Evolutionary conservation across 2,329 filamentous ascomycete genomes (phyloP).

Genomic region (Thermomyces lanuginosus): DNA sequence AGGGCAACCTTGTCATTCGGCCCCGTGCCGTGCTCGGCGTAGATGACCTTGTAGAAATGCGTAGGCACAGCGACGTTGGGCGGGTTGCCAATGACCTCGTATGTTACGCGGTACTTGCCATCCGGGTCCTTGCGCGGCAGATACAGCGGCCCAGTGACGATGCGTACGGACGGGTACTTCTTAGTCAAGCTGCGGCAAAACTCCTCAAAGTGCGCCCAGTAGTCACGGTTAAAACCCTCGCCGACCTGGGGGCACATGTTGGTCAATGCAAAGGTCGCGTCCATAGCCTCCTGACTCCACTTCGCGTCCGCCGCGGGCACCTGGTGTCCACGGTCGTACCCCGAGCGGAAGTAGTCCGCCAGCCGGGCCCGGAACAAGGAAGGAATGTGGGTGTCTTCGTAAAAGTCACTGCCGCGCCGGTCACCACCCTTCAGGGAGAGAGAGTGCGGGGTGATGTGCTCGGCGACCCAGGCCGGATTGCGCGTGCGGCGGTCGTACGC

Average conservation of each 20-base stretch:
- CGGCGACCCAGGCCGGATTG: slow-evolving; percentile 87
- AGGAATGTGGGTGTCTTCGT: slow-evolving; percentile 66
- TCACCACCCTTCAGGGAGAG: slow-evolving; percentile 60
- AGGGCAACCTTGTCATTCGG: slow-evolving; percentile 61
- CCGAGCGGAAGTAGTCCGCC: slow-evolving; percentile 85
- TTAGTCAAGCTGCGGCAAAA: slow-evolving; percentile 75
- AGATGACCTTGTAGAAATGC: slow-evolving; percentile 98
- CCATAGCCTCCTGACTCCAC: slow-evolving; percentile 88
- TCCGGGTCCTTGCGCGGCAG: slow-evolving; percentile 74
- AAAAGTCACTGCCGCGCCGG: slow-evolving; percentile 66
- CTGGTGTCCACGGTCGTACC: slow-evolving; percentile 93
- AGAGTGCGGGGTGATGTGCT: slow-evolving; percentile 87
- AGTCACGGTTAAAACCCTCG: slow-evolving; percentile 95
- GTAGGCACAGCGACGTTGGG: slow-evolving; percentile 92
- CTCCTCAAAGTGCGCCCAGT: slow-evolving; percentile 98
- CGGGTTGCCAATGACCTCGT: slow-evolving; percentile 88
- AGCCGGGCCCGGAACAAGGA: slow-evolving; percentile 76
- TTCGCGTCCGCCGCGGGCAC: slow-evolving; percentile 92
- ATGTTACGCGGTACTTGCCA: slow-evolving; percentile 87
- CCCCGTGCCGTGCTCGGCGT: slow-evolving; percentile 62
- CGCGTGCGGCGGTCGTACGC: slow-evolving; percentile 78
- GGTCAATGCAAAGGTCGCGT: slow-evolving; percentile 78
- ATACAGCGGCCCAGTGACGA: slow-evolving; percentile 89
- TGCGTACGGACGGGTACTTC: slow-evolving; percentile 69
- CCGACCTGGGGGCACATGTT: slow-evolving; percentile 99